Evolutionary conservation across 2,329 filamentous ascomycete species (phyloP).

Genomic region (Delphinella strobiligena): DNA sequence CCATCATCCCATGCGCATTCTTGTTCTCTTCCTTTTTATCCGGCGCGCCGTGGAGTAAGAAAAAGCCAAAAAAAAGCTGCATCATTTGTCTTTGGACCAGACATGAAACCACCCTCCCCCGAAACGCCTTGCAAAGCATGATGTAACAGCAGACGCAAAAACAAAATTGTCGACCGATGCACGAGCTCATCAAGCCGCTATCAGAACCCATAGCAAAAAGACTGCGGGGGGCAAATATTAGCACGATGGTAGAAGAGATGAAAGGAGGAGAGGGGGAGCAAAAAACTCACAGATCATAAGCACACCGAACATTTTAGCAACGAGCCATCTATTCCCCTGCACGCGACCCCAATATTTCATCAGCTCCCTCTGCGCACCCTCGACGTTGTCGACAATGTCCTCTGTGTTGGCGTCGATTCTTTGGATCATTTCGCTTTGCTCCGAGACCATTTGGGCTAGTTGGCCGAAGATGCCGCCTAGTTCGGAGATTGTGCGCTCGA

Average conservation of each 20-base stretch:
- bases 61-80: too few relatives aligned
- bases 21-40: too few relatives aligned
- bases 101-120: background rate
- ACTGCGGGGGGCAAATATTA: constrained; percentile 12
- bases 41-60: too few relatives aligned
- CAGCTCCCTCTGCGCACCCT: constrained; percentile 86
- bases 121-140: background rate
- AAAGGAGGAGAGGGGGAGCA: background rate
- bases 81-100: too few relatives aligned
- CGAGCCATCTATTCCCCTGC: constrained; percentile 87
- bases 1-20: too few relatives aligned
- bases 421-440: constrained; percentile 97
- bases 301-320: constrained; percentile 75
- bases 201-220: constrained; percentile 24
- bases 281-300: constrained; percentile 68
- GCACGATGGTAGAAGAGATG: background rate
- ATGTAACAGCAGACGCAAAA: constrained; percentile 1
- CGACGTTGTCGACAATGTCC: constrained; percentile 96
- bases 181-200: constrained; percentile 21
- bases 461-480: constrained; percentile 89
- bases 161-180: too few relatives aligned
- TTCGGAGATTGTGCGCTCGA: constrained; percentile 89
- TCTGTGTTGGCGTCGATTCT: constrained; percentile 95
- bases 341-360: constrained; percentile 96
- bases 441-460: constrained; percentile 88